These are phyloP conservation scores for Phaseolus lunatus DNA, from an alignment of 306 rosid genomes.

Conservation along the genomic window DNA sequence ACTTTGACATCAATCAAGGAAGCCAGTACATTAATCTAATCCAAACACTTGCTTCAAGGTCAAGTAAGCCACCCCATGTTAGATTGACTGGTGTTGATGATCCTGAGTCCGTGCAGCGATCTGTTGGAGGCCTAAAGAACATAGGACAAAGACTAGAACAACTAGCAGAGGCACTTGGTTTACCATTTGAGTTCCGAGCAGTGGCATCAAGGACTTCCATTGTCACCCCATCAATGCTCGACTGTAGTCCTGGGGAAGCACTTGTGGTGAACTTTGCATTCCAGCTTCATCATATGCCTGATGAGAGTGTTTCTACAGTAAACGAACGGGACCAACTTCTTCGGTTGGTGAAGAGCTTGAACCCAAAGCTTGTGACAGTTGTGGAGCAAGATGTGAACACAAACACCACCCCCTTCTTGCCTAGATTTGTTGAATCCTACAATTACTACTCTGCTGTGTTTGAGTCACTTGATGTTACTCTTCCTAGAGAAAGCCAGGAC, in stretches of 20 bases:
- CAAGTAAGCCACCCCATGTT: constrained; percentile 66
- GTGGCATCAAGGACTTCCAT: constrained; percentile 74
- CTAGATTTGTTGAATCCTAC: constrained; percentile 85
- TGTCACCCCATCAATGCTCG: constrained; percentile 76
- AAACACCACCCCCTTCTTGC: constrained; percentile 81
- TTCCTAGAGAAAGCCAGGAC: constrained; percentile 90
- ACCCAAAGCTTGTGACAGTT: constrained; percentile 86
- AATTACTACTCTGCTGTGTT: constrained; percentile 86
- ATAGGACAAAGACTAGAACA: constrained; percentile 91
- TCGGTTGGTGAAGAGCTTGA: constrained; percentile 85
- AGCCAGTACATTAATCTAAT: constrained; percentile 84
- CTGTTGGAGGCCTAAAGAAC: constrained; percentile 82
- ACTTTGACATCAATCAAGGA: constrained; percentile 94
- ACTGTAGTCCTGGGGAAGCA: constrained; percentile 78
- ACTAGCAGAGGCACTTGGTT: constrained; percentile 70
- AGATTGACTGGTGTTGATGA: constrained; percentile 93
- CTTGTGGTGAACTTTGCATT: constrained; percentile 87
- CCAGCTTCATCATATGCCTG: constrained; percentile 99
- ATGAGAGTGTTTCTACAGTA: constrained; percentile 89
- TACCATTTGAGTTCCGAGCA: constrained; percentile 82
- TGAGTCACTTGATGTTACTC: constrained; percentile 88
- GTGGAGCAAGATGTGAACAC: constrained; percentile 98
- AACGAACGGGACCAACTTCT: constrained; percentile 93
- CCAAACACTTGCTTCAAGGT: constrained; percentile 70
- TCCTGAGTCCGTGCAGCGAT: constrained; percentile 89